Conservation (phyloP, 192 early-diverging fungal species). For the Dispira simplex region DNA sequence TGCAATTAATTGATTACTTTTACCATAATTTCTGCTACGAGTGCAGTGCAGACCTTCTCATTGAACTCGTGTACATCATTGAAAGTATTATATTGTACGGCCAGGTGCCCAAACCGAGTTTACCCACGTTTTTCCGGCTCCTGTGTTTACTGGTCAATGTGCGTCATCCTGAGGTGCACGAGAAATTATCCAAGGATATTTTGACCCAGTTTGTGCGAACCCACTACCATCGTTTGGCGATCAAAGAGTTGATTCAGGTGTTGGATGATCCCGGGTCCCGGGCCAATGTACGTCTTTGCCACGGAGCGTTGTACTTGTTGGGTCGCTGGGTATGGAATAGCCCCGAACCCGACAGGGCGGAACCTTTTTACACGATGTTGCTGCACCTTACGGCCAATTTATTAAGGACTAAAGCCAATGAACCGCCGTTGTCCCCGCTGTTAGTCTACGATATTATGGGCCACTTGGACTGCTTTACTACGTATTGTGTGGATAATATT, state of each 20-base stretch:
- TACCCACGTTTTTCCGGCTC: conserved; percentile 1
- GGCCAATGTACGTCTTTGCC: not conserved
- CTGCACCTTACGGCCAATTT: not conserved
- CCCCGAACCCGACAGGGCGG: not conserved
- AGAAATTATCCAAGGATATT: not conserved
- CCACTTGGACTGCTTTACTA: not conserved
- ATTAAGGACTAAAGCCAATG: not conserved
- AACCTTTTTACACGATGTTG: conserved; percentile 1
- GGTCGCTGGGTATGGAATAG: conserved; percentile 6
- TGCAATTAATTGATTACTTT: conserved; percentile 10
- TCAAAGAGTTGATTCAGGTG: not conserved
- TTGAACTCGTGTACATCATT: not conserved
- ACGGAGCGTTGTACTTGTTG: conserved; percentile 7
- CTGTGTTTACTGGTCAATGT: conserved; percentile 4
- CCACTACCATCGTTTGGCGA: conserved; percentile 1
- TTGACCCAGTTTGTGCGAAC: not conserved
- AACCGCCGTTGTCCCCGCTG: not conserved
- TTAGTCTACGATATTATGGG: not conserved
- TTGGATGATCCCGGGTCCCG: not conserved
- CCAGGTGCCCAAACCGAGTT: conserved; percentile 2
- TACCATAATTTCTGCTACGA: not conserved
- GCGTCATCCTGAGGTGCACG: not conserved
- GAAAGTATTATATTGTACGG: not conserved
- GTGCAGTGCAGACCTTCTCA: not conserved
- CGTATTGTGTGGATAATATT: not conserved